phyloP scores from a whole-genome alignment of 2,329 filamentous ascomycete species.

The Dryadomyces sulphureus region DNA sequence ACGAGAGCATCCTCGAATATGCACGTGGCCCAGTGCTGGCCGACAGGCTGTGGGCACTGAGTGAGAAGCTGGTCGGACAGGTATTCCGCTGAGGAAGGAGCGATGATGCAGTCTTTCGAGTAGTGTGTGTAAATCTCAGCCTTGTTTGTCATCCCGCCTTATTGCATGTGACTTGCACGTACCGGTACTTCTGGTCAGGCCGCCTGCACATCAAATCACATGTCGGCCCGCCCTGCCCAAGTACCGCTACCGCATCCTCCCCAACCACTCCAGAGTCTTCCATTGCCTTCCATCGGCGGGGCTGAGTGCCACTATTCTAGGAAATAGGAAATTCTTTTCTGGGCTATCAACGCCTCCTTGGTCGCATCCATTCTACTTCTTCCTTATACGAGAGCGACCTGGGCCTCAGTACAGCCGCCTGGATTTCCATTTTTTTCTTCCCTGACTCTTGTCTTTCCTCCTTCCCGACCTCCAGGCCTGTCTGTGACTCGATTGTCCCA shows the following conservation, averaged over 20 bases:
- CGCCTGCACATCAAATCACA: neutral
- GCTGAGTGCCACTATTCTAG: constrained; percentile 10
- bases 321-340: constrained; percentile 5
- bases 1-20: constrained; percentile 11
- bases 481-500: neutral
- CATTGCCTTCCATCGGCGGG: constrained; percentile 14
- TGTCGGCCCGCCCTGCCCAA: neutral
- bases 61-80: constrained; percentile 28
- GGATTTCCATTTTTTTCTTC: neutral
- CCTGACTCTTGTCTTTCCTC: neutral
- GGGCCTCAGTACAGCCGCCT: neutral
- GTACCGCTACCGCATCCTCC: neutral
- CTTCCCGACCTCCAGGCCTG: neutral
- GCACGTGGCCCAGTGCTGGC: constrained; percentile 16
- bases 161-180: neutral
- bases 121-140: too few species aligned
- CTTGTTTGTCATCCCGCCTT: neutral
- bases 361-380: neutral
- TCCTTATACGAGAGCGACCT: neutral
- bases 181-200: neutral
- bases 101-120: too few species aligned
- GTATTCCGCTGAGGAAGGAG: too few species aligned
- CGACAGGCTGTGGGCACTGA: constrained; percentile 28
- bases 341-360: neutral
- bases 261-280: constrained; percentile 12